A percentile compares a stretch with the other conserved stretches of the same genome.
phyloP scores from a whole-genome alignment of 345 rosid genomes.

The Pistacia vera region DNA sequence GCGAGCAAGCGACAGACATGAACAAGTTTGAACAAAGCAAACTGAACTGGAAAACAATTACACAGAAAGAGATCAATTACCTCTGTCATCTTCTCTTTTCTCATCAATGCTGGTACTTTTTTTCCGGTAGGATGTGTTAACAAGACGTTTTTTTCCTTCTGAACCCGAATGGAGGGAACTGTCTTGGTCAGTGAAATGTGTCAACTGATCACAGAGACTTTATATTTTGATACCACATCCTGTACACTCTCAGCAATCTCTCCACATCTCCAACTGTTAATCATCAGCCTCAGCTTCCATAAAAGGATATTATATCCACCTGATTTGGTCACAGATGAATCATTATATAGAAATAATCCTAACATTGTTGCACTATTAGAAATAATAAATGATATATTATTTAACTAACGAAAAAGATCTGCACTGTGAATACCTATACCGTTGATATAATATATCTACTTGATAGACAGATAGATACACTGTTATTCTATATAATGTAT shows the following conservation, averaged over 20 bases:
- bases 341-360: background rate
- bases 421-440: background rate
- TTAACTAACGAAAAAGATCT: background rate
- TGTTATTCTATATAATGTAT: no score
- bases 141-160: conserved; percentile 7
- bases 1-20: background rate
- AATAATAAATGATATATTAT: background rate
- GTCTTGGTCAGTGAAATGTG: conserved; percentile 25
- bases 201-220: conserved; percentile 37
- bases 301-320: conserved; percentile 42
- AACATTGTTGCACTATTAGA: background rate
- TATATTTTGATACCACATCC: conserved; percentile 52
- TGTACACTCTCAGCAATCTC: conserved; percentile 50
- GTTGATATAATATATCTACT: background rate
- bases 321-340: conserved; percentile 13
- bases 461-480: background rate
- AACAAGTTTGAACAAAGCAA: background rate
- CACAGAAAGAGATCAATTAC: background rate
- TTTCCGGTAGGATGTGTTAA: conserved; percentile 9
- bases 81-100: conserved; percentile 12
- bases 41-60: background rate
- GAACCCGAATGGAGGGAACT: conserved; percentile 6
- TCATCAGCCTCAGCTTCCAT: conserved; percentile 56
- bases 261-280: conserved; percentile 50
- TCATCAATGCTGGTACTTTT: background rate